These are phyloP conservation scores for Alisma plantagoaquatica DNA, from an alignment of 106 monocot species.

Conservation along the genomic window DNA sequence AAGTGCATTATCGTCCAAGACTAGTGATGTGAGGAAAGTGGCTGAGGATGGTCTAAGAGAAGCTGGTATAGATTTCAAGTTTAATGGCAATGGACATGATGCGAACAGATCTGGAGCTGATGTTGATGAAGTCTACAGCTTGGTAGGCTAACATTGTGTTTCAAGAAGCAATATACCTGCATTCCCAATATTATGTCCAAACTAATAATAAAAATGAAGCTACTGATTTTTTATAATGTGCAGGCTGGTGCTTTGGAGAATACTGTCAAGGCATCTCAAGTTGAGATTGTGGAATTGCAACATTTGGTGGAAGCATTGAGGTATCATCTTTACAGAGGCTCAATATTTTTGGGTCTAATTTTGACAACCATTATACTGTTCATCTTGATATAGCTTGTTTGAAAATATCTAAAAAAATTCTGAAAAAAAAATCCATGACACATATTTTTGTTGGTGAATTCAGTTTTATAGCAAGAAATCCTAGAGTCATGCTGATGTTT, in stretches of 20 bases:
- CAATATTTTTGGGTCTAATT: no score
- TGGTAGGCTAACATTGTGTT: slow-evolving; percentile 35
- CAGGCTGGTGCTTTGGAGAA: slow-evolving; percentile 89
- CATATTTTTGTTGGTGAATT: no score
- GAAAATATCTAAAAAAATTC: no score
- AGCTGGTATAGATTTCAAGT: slow-evolving; percentile 60
- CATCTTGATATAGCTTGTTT: no score
- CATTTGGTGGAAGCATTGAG: slow-evolving; percentile 86
- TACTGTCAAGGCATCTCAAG: slow-evolving; percentile 84
- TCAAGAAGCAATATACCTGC: neutral
- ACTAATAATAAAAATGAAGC: neutral
- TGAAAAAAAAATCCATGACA: no score
- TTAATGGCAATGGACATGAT: slow-evolving; percentile 17
- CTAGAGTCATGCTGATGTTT: no score
- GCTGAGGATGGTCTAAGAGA: slow-evolving; percentile 75
- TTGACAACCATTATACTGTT: no score
- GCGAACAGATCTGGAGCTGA: slow-evolving; percentile 8
- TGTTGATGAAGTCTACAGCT: slow-evolving; percentile 81
- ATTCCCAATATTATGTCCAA: neutral
- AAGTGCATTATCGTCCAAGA: slow-evolving; percentile 64
- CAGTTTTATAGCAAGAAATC: no score
- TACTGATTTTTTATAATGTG: neutral
- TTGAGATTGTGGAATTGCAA: slow-evolving; percentile 74
- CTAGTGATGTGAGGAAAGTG: slow-evolving; percentile 56
- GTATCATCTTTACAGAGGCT: slow-evolving; percentile 42